Percentiles rank a stretch among this genome's conserved stretches.
These are phyloP conservation scores for Inonotus obliquus DNA, from an alignment of 1,284 basidiomycete species.

Conservation along the genomic window DNA sequence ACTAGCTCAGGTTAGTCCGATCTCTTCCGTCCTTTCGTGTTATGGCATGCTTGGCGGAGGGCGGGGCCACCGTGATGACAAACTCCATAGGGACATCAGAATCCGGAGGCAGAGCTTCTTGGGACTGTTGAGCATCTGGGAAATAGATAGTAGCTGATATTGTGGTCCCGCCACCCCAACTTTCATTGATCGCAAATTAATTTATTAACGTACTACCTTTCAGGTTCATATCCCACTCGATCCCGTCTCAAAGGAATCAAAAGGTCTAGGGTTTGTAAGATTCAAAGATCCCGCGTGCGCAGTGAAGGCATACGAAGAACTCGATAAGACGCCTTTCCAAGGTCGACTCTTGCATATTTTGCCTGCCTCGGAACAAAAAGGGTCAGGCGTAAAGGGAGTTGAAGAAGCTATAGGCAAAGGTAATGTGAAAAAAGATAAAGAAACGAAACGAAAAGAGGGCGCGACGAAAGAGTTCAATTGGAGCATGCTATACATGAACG, in stretches of 20 bases:
- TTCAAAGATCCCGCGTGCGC: conserved; percentile 68
- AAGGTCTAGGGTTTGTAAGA: conserved; percentile 84
- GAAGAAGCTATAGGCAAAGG: conserved; percentile 41
- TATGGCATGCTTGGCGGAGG: background rate
- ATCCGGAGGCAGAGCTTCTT: conserved; percentile 25
- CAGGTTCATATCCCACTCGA: conserved; percentile 86
- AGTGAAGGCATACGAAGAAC: conserved; percentile 66
- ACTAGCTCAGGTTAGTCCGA: conserved; percentile 59
- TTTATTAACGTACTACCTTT: background rate
- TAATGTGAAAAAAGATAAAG: conserved; percentile 65
- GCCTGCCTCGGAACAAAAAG: conserved; percentile 68
- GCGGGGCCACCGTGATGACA: conserved; percentile 38
- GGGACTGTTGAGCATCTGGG: conserved; percentile 56
- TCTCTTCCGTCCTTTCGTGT: conserved; percentile 7
- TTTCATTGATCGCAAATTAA: background rate
- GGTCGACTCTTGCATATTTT: conserved; percentile 90
- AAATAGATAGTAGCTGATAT: conserved; percentile 50
- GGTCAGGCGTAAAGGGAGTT: conserved; percentile 37
- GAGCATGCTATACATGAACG: conserved; percentile 97
- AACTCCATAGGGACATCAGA: conserved; percentile 61
- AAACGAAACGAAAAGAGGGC: conserved; percentile 65
- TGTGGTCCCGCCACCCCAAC: conserved; percentile 6
- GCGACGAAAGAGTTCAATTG: conserved; percentile 91
- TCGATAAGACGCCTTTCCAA: conserved; percentile 89
- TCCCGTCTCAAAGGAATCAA: conserved; percentile 57